Evolutionary conservation across 305 asterid genomes (phyloP).

Genomic region (Fraxinus velutina): DNA sequence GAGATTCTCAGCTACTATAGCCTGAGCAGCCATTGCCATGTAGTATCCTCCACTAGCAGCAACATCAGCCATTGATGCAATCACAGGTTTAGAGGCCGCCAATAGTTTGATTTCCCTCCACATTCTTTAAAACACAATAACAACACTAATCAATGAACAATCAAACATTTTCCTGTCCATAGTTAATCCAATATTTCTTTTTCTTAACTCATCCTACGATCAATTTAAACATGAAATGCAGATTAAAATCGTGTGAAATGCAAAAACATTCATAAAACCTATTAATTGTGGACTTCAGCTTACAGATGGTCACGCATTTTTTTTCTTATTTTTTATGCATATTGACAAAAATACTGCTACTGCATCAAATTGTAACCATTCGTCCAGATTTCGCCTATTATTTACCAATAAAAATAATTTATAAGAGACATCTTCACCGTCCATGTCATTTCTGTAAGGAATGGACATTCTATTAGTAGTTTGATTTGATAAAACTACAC

Average conservation of each 20-base stretch:
- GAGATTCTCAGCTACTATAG: slow-evolving; percentile 86
- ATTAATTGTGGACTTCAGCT: neutral
- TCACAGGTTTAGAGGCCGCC: slow-evolving; percentile 75
- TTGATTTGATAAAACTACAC: neutral
- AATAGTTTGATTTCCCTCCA: slow-evolving; percentile 93
- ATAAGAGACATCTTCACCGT: neutral
- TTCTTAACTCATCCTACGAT: slow-evolving; percentile 4
- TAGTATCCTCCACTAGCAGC: slow-evolving; percentile 98
- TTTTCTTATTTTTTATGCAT: neutral
- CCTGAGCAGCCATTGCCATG: slow-evolving; percentile 83
- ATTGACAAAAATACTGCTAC: neutral
- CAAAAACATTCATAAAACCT: neutral
- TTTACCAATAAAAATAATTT: neutral
- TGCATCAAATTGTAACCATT: neutral
- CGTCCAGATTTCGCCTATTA: neutral
- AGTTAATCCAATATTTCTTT: neutral
- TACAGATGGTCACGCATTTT: neutral
- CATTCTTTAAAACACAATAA: slow-evolving; percentile 52
- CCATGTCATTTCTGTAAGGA: neutral
- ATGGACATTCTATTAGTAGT: neutral
- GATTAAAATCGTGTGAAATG: neutral
- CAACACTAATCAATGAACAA: slow-evolving; percentile 18
- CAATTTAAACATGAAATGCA: neutral
- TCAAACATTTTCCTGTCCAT: slow-evolving; percentile 1
- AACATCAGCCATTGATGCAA: slow-evolving; percentile 94